phyloP scores from a whole-genome alignment of 148 eudicot genomes.

The Fagopyrum esculentum region DNA sequence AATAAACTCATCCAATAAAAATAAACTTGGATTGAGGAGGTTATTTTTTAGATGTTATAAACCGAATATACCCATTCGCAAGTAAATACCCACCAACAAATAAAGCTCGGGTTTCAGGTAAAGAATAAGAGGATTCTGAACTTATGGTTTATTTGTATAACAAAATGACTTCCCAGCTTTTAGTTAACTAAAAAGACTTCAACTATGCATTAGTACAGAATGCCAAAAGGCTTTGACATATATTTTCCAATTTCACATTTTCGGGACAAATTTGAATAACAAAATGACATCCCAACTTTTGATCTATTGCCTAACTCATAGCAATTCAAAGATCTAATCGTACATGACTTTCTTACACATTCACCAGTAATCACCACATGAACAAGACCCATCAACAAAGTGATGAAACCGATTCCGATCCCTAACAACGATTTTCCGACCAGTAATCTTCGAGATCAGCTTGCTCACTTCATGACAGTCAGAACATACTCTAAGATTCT shows the following conservation, averaged over 20 bases:
- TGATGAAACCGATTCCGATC: slow-evolving; percentile 84
- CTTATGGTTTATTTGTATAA: too few species aligned
- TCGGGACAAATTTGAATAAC: not conserved
- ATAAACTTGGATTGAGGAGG: too few species aligned
- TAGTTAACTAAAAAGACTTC: not conserved
- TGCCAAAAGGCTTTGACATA: not conserved
- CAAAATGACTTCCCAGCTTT: too few species aligned
- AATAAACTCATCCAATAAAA: too few species aligned
- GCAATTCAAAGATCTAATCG: not conserved
- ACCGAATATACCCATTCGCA: too few species aligned
- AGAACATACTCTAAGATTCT: slow-evolving; percentile 66
- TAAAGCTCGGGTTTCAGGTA: too few species aligned
- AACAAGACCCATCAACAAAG: slow-evolving; percentile 65
- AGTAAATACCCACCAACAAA: too few species aligned
- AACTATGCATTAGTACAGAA: not conserved
- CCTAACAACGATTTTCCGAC: slow-evolving; percentile 75
- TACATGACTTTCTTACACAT: not conserved
- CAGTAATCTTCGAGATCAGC: slow-evolving; percentile 62
- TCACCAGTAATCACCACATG: slow-evolving; percentile 94
- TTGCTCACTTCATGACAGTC: slow-evolving; percentile 81
- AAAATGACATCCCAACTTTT: not conserved
- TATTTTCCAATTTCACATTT: not conserved
- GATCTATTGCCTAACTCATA: not conserved
- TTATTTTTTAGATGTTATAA: too few species aligned
- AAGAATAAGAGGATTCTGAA: too few species aligned